Evolutionary conservation across 306 rosid species (phyloP).

Genomic region (Prunus mongolica): DNA sequence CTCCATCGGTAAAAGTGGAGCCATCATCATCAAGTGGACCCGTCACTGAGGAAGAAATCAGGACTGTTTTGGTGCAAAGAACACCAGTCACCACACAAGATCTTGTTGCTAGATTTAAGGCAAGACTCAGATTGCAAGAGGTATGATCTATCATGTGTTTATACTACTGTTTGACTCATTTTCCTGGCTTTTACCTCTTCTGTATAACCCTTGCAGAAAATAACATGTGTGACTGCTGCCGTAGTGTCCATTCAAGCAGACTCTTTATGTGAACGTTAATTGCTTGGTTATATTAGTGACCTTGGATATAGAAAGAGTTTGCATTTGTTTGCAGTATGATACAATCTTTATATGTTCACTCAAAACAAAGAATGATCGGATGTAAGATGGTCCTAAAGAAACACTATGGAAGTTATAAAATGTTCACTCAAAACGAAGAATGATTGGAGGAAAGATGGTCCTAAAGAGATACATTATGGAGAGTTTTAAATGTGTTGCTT

Average conservation of each 20-base stretch:
- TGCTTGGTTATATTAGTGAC: background rate
- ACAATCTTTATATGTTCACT: background rate
- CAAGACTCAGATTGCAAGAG: slow-evolving; percentile 64
- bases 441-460: too few relatives aligned
- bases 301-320: background rate
- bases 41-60: slow-evolving; percentile 84
- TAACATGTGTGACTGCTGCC: background rate
- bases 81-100: slow-evolving; percentile 89
- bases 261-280: background rate
- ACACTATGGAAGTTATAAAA: too few relatives aligned
- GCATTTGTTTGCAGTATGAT: background rate
- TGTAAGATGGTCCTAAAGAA: background rate
- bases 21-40: slow-evolving; percentile 65
- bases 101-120: slow-evolving; percentile 86
- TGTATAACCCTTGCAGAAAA: background rate
- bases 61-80: slow-evolving; percentile 75
- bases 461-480: background rate
- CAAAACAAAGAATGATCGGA: background rate
- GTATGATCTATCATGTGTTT: slow-evolving; percentile 31
- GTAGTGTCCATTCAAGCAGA: background rate
- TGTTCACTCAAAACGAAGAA: too few relatives aligned
- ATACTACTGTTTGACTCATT: slow-evolving; percentile 11
- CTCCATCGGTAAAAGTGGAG: slow-evolving; percentile 40
- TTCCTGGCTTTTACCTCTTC: background rate
- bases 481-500: background rate